Evolutionary conservation across 1,284 basidiomycete genomes (phyloP), one percentile per base, ranked within the genome.

Genomic region (Ustilago hordei): DNA sequence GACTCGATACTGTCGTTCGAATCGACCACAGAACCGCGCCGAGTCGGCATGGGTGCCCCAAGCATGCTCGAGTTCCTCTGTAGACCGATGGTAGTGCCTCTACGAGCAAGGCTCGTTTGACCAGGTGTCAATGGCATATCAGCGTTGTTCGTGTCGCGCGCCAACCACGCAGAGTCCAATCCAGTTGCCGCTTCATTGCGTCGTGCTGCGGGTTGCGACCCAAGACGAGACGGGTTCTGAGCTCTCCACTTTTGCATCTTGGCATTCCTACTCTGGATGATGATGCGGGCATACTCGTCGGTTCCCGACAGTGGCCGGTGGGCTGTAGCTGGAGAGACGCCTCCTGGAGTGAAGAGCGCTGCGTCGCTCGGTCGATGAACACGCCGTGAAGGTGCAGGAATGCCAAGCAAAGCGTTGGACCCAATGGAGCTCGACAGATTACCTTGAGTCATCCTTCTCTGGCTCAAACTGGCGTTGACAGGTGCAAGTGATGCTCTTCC

Each of bases 281-380:
- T 89, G 86, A 89, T 88, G 66, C 87, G 87, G 0, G 89, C 89
- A 64, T 89, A 88, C 43, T 89, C 89, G 75, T 89, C 88, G 0
- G 87, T 87, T 17, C 87, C 81, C 1, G 83, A 68, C 32, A 70
- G 48, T 13, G 64, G 54, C 52, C 57, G 64, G n/a, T 60, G 47
- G 17, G 39, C 17, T 23, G 59, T 43, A 19, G 67, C 61, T 0
- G 81, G 35, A 39, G 65, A 64, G n/a, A 69, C 19, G 5, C 56
- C 61, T 11, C 57, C 60, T 36, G 67, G 69, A 19, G 60, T 64
- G 48, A 78, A 73, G 50, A 75, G 65, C 23, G 55, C 62, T 7
- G 71, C 69, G 19, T 75, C 69, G 60, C 69, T 69, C 9, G 68
- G 68, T 19, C 68, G 68, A 28, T 65, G 68, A 12, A 54, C 38